A percentile compares a stretch with the other conserved stretches of the same genome.
Evolutionary conservation across 1,139 yeast species (phyloP).

Genomic region (Blastobotrys niveus): DNA sequence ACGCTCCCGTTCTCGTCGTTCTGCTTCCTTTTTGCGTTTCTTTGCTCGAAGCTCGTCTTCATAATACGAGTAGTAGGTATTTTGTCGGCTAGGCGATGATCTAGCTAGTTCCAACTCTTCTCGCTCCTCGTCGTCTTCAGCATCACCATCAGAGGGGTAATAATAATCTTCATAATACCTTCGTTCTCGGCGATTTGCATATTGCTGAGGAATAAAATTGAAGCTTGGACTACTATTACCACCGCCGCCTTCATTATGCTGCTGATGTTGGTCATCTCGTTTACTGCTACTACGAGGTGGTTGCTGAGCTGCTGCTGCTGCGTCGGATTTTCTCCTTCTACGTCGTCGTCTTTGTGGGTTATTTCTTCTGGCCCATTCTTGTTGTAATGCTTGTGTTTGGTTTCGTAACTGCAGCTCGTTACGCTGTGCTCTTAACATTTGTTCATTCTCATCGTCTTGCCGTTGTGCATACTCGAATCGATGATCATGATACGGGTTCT

Average conservation of each 20-base stretch:
- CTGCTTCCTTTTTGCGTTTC: constrained; percentile 15
- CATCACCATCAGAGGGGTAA: no score
- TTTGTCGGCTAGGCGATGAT: neutral
- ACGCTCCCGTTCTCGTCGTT: constrained; percentile 14
- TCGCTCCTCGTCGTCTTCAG: neutral
- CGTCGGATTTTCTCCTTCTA: neutral
- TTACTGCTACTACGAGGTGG: no score
- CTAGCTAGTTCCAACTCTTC: neutral
- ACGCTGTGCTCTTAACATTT: constrained; percentile 12
- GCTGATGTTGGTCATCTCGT: no score
- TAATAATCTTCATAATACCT: no score
- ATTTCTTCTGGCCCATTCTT: constrained; percentile 13
- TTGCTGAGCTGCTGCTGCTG: constrained; percentile 2
- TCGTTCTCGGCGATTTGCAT: neutral
- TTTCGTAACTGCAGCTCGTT: constrained; percentile 13
- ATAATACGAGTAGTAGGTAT: constrained; percentile 13
- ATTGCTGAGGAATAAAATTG: no score
- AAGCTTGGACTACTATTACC: no score
- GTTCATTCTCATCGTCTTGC: constrained; percentile 6
- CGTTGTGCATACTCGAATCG: constrained; percentile 5
- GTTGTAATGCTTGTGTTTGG: constrained; percentile 14
- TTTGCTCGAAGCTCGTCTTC: constrained; percentile 21
- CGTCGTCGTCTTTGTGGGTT: no score
- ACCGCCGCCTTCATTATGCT: no score
- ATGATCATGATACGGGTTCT: constrained; percentile 1